Percentiles rank a stretch among this genome's conserved stretches.
Conservation (phyloP, 257 asterid genomes). For the Solanum corneliomulleri region DNA sequence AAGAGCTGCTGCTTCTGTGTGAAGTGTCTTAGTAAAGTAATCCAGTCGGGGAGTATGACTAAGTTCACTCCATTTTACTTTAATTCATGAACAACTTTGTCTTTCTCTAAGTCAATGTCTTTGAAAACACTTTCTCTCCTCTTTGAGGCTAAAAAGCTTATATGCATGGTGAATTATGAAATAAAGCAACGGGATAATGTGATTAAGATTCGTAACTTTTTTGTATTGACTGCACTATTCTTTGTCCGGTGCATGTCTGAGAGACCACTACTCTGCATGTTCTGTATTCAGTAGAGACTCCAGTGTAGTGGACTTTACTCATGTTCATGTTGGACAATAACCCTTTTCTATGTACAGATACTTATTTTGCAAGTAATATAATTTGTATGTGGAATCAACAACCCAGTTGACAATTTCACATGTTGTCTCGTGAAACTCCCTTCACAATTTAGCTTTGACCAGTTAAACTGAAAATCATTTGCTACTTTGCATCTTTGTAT, state of each 20-base stretch:
- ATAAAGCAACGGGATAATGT: neutral
- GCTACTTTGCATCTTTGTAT: slow-evolving; percentile 3
- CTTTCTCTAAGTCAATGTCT: neutral
- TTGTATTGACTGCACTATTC: neutral
- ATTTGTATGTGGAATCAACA: neutral
- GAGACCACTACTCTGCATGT: neutral
- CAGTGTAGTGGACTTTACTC: neutral
- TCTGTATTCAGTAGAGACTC: neutral
- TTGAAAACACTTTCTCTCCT: neutral
- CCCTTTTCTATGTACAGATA: neutral
- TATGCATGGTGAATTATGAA: neutral
- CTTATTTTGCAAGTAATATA: neutral
- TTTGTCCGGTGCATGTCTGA: neutral
- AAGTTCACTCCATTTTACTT: neutral
- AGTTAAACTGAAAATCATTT: neutral
- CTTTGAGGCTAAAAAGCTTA: neutral
- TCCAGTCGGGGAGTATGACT: neutral
- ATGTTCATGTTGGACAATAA: neutral
- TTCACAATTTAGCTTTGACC: neutral
- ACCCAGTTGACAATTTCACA: neutral
- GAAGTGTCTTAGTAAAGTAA: neutral
- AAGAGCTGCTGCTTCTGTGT: neutral
- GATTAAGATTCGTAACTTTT: neutral
- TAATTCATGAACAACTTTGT: neutral
- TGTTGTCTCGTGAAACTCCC: neutral